These are phyloP conservation scores for Heterobasidion occidentale DNA, from an alignment of 1,284 basidiomycete species.

Conservation along the genomic window DNA sequence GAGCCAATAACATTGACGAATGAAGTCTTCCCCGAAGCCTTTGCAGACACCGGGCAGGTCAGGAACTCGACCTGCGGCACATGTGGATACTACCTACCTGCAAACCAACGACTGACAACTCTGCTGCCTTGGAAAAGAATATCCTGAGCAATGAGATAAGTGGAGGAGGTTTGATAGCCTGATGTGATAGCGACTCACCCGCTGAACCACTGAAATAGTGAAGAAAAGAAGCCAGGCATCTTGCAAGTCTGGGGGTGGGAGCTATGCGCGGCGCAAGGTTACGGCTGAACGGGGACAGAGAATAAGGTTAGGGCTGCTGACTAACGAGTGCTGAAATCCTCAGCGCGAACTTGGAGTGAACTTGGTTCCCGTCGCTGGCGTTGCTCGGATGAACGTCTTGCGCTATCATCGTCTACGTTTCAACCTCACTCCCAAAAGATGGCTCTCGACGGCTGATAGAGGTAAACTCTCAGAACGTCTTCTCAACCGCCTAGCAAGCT, in stretches of 20 bases:
- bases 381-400: background rate
- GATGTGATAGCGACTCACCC: slow-evolving; percentile 33
- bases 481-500: too few relatives aligned
- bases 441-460: background rate
- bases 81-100: slow-evolving; percentile 45
- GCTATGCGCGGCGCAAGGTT: background rate
- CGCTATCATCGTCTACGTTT: background rate
- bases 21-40: slow-evolving; percentile 93
- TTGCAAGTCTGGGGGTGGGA: background rate
- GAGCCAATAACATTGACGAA: slow-evolving; percentile 88
- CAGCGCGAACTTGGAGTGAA: too few relatives aligned
- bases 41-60: background rate
- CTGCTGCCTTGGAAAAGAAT: slow-evolving; percentile 88
- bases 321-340: background rate
- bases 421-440: background rate
- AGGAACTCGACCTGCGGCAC: background rate
- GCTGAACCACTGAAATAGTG: slow-evolving; percentile 61
- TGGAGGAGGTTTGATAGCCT: background rate
- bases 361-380: too few relatives aligned
- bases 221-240: slow-evolving; percentile 63
- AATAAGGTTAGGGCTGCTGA: background rate
- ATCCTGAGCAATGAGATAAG: slow-evolving; percentile 29
- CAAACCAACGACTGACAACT: slow-evolving; percentile 90
- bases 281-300: background rate
- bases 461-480: too few relatives aligned